Evolutionary conservation across 2,329 filamentous ascomycete genomes (phyloP).

Genomic region (Aspergillus sp.): DNA sequence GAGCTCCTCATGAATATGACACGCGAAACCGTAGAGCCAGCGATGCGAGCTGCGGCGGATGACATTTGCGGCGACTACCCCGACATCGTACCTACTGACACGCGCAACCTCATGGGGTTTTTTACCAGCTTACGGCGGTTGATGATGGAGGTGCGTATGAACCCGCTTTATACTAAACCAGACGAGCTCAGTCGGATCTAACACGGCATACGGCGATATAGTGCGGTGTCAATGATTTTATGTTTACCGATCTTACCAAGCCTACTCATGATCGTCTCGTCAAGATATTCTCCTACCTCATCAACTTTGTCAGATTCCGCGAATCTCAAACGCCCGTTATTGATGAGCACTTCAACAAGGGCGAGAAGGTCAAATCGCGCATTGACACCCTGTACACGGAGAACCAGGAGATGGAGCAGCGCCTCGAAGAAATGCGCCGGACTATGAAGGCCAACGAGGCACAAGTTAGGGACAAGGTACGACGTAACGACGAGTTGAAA

Average conservation of each 20-base stretch:
- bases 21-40: conserved; percentile 88
- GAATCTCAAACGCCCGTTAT: conserved; percentile 88
- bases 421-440: conserved; percentile 76
- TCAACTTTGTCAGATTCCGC: conserved; percentile 97
- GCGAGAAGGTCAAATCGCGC: conserved; percentile 79
- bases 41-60: conserved; percentile 89
- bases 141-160: conserved; percentile 61
- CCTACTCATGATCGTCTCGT: conserved; percentile 87
- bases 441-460: conserved; percentile 79
- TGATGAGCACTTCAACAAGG: conserved; percentile 90
- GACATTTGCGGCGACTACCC: conserved; percentile 81
- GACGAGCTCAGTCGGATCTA: background rate
- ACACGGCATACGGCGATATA: conserved; percentile 37
- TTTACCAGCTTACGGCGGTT: conserved; percentile 80
- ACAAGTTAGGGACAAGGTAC: conserved; percentile 80
- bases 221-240: conserved; percentile 92
- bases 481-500: conserved; percentile 84
- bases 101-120: conserved; percentile 93
- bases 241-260: conserved; percentile 86
- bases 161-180: background rate
- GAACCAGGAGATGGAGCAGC: conserved; percentile 83
- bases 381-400: conserved; percentile 84
- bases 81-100: conserved; percentile 83
- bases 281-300: conserved; percentile 96
- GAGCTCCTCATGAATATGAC: conserved; percentile 92